Evolutionary conservation across 352 stramenopile genomes (phyloP), one percentile per base, ranked within the genome.

Genomic region (Pseudoperonospora humuli): DNA sequence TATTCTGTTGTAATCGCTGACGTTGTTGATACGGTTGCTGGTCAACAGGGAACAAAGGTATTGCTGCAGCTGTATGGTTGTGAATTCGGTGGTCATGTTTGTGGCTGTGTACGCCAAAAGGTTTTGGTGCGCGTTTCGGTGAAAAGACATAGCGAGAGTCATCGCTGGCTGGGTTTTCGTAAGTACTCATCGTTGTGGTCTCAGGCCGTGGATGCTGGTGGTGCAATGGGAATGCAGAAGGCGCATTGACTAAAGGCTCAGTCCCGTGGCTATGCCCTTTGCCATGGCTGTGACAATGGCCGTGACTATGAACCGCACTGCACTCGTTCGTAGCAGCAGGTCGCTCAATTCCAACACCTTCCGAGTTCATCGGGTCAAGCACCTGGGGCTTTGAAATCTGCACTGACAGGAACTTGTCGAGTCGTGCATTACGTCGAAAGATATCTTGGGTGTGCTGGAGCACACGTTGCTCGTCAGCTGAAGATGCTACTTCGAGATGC

Each of bases 121-220:
- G 19, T n/a, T 61, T 64, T 10, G 39, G 6, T 1, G 32, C 40
- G 24, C 32, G 21, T 37, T 50, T 37, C 42, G 47, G 29, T n/a
- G 48, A 32, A 47, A 35, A 11, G 13, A 53, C 15, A 14, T 37
- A 57, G 14, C 45, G 35, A 0, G 57, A 66, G 27, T 86, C 71
- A 29, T 83, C 70, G n/a, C 67, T 71, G 1, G 61, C 75, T 2
- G 75, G 65, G 39, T 84, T 84, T 43, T 84, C 70, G 36, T 76
- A 64, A 15, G 70, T 82, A 14, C 67, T 81, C 72, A 81, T 75
- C n/a, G 46, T 46, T 1, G 51, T 62, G n/a, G 7, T 20, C 39
- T 47, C 14, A 37, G 54, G 25, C 0, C 60, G 21, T 21, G 67
- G 49, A 1, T 43, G 17, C 26, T 74, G 48, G 21, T 47, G 40